Evolutionary conservation across 2,329 filamentous ascomycete species (phyloP).

Genomic region (Penicillium psychrosexuale): DNA sequence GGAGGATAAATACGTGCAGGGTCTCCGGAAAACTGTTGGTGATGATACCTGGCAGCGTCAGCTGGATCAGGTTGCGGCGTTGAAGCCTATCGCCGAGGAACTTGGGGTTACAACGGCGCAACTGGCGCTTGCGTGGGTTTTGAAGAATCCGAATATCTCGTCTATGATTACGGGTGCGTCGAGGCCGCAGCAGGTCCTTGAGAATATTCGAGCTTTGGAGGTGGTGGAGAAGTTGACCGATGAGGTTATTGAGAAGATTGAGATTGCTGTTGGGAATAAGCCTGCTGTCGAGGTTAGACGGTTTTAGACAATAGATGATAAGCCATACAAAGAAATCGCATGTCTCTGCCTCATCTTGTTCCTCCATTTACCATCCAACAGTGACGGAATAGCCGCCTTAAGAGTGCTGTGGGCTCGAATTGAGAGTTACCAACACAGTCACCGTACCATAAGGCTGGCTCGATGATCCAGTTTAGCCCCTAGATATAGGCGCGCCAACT

Average conservation of each 20-base stretch:
- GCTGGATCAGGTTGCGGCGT: slow-evolving; percentile 26
- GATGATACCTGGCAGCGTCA: slow-evolving; percentile 37
- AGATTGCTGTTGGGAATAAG: slow-evolving; percentile 25
- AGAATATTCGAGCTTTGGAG: slow-evolving; percentile 44
- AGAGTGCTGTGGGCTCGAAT: slow-evolving; percentile 15
- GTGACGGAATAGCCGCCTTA: not conserved
- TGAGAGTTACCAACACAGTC: slow-evolving; percentile 26
- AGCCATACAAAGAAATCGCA: not conserved
- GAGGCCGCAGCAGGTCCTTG: slow-evolving; percentile 40
- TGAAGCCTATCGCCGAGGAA: slow-evolving; percentile 63
- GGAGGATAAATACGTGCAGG: slow-evolving; percentile 55
- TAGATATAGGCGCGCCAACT: slow-evolving; percentile 18
- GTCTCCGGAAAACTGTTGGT: slow-evolving; percentile 42
- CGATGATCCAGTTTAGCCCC: slow-evolving; percentile 12
- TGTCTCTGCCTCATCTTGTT: not conserved
- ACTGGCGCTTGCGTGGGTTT: slow-evolving; percentile 55
- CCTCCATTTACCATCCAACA: not conserved
- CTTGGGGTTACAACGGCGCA: slow-evolving; percentile 59
- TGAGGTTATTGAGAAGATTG: slow-evolving; percentile 50
- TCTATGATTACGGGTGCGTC: slow-evolving; percentile 54
- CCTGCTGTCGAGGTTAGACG: slow-evolving; percentile 18
- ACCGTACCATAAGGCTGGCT: slow-evolving; percentile 27
- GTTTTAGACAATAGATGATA: slow-evolving; percentile 9
- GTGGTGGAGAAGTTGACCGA: slow-evolving; percentile 44
- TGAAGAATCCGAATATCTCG: slow-evolving; percentile 55